phyloP scores from a whole-genome alignment of 163 green algal genomes.

The Botryococcus braunii region DNA sequence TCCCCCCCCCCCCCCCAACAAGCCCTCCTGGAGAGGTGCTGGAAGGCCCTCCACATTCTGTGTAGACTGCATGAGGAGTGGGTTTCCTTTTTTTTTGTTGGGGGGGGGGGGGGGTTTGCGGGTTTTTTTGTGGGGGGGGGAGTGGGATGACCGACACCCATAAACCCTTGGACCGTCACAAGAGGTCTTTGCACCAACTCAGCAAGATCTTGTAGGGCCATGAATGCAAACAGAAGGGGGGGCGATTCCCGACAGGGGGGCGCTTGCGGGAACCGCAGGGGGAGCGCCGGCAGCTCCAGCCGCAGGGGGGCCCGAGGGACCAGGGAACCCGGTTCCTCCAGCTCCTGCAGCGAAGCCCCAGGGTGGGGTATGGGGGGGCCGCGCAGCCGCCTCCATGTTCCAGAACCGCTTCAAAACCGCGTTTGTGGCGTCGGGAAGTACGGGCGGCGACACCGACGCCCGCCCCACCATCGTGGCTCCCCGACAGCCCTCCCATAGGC shows the following conservation, averaged over 20 bases:
- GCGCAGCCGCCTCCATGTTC: constrained; percentile 23
- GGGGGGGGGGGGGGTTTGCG: too few species aligned
- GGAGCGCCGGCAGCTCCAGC: not conserved
- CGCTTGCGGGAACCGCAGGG: constrained; percentile 2
- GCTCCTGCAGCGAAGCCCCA: too few species aligned
- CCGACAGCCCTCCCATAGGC: constrained; percentile 22
- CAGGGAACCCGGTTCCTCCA: too few species aligned
- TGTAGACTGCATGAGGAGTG: too few species aligned
- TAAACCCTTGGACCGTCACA: not conserved
- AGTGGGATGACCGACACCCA: too few species aligned
- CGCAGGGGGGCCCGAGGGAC: not conserved
- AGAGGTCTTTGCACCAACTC: not conserved
- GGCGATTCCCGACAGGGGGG: not conserved
- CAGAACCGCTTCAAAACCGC: constrained; percentile 28
- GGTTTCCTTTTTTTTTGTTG: too few species aligned
- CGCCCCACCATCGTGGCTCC: constrained; percentile 56
- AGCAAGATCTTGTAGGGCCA: not conserved
- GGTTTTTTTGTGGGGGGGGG: too few species aligned
- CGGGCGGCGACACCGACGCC: constrained; percentile 35
- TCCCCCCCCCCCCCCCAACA: too few species aligned
- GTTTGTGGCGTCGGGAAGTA: constrained; percentile 61
- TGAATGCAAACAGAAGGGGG: constrained; percentile 9
- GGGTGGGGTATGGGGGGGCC: constrained; percentile 7
- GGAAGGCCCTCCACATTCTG: too few species aligned
- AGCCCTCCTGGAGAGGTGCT: too few species aligned